Evolutionary conservation across 192 early-diverging fungal species (phyloP).

Genomic region (Mortierella alpina): DNA sequence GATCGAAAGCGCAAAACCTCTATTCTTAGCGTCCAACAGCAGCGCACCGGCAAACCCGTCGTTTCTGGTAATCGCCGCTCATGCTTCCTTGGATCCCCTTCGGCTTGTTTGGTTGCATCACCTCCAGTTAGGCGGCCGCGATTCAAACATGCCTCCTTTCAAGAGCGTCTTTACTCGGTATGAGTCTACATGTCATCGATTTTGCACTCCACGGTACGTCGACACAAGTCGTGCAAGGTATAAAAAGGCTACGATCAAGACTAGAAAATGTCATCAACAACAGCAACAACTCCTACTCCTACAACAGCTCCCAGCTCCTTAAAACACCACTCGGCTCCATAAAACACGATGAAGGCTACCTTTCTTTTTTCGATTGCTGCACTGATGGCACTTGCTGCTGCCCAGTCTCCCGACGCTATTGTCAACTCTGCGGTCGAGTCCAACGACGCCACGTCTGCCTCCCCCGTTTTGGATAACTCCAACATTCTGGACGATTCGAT

Average conservation of each 20-base stretch:
- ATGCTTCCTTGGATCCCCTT: too few species aligned
- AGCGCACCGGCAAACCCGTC: too few species aligned
- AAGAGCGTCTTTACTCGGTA: too few species aligned
- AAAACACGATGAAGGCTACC: slow-evolving; percentile 13
- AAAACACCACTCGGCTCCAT: neutral
- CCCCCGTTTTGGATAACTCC: neutral
- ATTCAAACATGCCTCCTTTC: too few species aligned
- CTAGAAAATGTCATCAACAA: neutral
- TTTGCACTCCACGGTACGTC: too few species aligned
- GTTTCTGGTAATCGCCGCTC: too few species aligned
- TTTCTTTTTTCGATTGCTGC: slow-evolving; percentile 15
- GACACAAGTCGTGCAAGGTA: neutral
- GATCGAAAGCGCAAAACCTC: too few species aligned
- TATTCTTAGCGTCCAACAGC: too few species aligned
- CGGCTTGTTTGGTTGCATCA: too few species aligned
- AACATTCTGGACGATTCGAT: neutral
- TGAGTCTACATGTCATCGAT: too few species aligned
- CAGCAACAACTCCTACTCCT: neutral
- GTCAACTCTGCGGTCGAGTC: neutral
- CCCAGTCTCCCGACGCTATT: slow-evolving; percentile 1
- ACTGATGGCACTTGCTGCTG: slow-evolving; percentile 12
- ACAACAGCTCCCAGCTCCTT: neutral
- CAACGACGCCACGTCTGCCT: neutral
- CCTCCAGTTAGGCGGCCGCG: too few species aligned
- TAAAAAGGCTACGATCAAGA: too few species aligned